A percentile compares a stretch with the other conserved stretches of the same genome.
phyloP scores from a whole-genome alignment of 768 basidiomycete species.

The Clavulina sp. region DNA sequence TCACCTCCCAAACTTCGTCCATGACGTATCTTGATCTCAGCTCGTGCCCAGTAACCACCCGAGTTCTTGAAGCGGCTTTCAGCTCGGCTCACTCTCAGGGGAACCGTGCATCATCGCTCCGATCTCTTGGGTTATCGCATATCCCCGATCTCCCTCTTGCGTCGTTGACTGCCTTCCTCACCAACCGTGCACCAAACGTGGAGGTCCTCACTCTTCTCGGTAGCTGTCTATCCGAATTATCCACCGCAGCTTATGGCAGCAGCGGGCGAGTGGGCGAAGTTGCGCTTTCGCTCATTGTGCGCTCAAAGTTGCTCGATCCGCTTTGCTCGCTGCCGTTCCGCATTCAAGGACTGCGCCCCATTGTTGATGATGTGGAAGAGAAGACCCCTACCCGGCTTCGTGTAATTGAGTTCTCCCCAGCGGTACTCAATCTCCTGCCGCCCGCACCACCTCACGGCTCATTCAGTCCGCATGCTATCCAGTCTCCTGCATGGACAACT shows the following conservation, averaged over 20 bases:
- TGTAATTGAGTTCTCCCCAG: too few species aligned
- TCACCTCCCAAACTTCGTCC: conserved; percentile 41
- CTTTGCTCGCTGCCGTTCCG: conserved; percentile 64
- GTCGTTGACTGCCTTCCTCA: conserved; percentile 50
- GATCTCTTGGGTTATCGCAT: conserved; percentile 81
- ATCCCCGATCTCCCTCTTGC: conserved; percentile 53
- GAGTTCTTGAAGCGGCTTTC: conserved; percentile 19
- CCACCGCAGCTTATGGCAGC: conserved; percentile 28
- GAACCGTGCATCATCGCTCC: conserved; percentile 50
- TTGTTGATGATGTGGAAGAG: too few species aligned
- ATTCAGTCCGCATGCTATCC: conserved; percentile 66
- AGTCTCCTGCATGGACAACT: conserved; percentile 65
- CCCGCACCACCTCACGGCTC: conserved; percentile 58
- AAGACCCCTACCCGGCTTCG: too few species aligned
- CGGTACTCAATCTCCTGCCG: conserved; percentile 23
- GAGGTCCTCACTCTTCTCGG: conserved; percentile 73
- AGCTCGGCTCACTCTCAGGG: conserved; percentile 49
- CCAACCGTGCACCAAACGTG: conserved; percentile 47
- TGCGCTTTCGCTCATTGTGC: conserved; percentile 56
- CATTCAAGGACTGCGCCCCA: conserved; percentile 30
- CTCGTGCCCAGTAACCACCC: conserved; percentile 54
- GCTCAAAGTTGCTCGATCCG: conserved; percentile 61
- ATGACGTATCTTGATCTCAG: conserved; percentile 85
- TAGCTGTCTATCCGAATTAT: conserved; percentile 58
- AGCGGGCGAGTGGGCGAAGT: conserved; percentile 37